Conservation (phyloP, 2,329 filamentous ascomycete genomes). For the Hypoxylon rubiginosum region DNA sequence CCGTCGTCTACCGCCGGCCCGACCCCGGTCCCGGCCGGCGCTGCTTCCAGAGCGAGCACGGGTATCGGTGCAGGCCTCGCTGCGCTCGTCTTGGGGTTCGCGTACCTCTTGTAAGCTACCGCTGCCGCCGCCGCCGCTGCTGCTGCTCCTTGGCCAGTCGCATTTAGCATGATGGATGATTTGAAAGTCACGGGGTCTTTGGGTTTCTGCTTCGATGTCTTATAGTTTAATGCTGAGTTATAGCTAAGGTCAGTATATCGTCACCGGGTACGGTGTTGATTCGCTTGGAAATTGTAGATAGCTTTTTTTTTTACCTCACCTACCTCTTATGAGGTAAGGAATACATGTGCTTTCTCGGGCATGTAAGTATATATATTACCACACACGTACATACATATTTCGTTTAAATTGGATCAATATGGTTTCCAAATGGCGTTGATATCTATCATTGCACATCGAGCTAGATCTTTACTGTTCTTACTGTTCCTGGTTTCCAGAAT, state of each 20-base stretch:
- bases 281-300: conserved; percentile 28
- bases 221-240: conserved; percentile 19
- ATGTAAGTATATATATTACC: conserved; percentile 34
- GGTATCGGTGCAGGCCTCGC: conserved; percentile 39
- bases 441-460: too few relatives aligned
- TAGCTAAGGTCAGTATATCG: background rate
- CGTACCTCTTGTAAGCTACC: conserved; percentile 46
- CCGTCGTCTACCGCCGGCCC: conserved; percentile 7
- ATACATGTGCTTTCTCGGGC: conserved; percentile 21
- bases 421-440: background rate
- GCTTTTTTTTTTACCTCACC: conserved; percentile 15
- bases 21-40: conserved; percentile 27
- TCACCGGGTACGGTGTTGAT: background rate
- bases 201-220: conserved; percentile 12
- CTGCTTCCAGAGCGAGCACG: conserved; percentile 34
- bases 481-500: background rate
- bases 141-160: background rate
- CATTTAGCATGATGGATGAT: conserved; percentile 22
- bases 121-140: too few relatives aligned
- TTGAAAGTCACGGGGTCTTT: background rate
- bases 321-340: background rate
- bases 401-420: conserved; percentile 4
- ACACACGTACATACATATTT: conserved; percentile 27
- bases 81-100: conserved; percentile 41
- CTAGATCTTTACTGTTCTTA: background rate